phyloP scores from a whole-genome alignment of 768 basidiomycete genomes.

The Candolleomyces efflorescens region DNA sequence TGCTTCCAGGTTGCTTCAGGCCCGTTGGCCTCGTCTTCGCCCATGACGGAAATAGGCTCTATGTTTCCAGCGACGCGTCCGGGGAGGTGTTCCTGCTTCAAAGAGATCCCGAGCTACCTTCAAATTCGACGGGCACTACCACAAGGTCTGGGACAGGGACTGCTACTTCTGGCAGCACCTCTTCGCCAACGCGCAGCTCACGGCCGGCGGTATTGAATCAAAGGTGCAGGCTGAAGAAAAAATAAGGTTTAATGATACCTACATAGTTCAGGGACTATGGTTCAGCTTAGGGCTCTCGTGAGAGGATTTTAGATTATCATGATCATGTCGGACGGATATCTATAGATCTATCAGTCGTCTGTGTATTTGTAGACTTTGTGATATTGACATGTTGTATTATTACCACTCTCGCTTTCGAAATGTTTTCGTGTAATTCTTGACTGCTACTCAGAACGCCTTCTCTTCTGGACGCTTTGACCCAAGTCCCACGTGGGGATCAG shows the following conservation, averaged over 20 bases:
- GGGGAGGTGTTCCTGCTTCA: slow-evolving; percentile 4
- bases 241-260: background rate
- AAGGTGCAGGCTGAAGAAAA: background rate
- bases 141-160: background rate
- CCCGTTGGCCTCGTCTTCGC: background rate
- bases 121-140: background rate
- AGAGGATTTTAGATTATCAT: too few relatives aligned
- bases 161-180: background rate
- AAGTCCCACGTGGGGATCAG: too few relatives aligned
- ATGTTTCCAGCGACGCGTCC: slow-evolving; percentile 3
- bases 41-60: background rate
- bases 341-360: too few relatives aligned
- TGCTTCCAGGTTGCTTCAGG: slow-evolving; percentile 4
- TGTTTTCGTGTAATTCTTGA: too few relatives aligned
- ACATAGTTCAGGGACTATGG: too few relatives aligned
- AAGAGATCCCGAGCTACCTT: background rate
- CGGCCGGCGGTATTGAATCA: background rate
- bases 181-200: background rate
- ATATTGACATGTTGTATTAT: too few relatives aligned
- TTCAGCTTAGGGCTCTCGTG: too few relatives aligned
- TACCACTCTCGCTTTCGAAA: too few relatives aligned
- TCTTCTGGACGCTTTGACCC: too few relatives aligned
- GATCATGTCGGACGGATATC: too few relatives aligned
- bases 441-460: too few relatives aligned
- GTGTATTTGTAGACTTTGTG: too few relatives aligned